A percentile compares a stretch with the other conserved stretches of the same genome.
These are phyloP conservation scores for Pythium volutum DNA, from an alignment of 352 stramenopile species.

Conservation along the genomic window DNA sequence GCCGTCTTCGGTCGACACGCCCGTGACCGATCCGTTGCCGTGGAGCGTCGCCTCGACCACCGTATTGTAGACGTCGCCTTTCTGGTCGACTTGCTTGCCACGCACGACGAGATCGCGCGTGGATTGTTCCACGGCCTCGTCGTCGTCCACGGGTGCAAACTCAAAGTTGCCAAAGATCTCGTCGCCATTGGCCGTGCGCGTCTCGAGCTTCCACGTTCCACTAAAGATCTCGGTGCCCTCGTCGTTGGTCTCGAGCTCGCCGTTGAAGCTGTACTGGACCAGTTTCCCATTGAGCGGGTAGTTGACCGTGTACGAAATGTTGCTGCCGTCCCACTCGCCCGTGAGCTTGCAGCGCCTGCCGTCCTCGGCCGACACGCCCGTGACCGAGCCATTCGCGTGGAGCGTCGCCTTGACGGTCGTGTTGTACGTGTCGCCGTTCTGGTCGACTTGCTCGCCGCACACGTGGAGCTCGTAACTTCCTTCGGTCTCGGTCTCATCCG, in stretches of 20 bases:
- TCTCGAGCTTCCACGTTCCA: background rate
- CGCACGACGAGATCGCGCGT: too few species aligned
- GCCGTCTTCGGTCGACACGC: constrained; percentile 4
- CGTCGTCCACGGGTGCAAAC: too few species aligned
- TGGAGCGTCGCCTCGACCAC: constrained; percentile 2
- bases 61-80: constrained; percentile 5
- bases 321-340: background rate
- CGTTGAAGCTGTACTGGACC: constrained; percentile 6
- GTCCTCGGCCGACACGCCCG: constrained; percentile 1
- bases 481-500: too few species aligned
- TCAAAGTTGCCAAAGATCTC: background rate
- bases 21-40: constrained; percentile 3
- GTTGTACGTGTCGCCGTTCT: background rate
- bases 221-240: constrained; percentile 2
- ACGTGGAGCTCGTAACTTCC: constrained; percentile 4
- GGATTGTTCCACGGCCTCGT: too few species aligned
- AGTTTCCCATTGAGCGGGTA: background rate
- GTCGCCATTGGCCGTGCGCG: background rate
- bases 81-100: constrained; percentile 8
- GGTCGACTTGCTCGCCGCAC: constrained; percentile 4
- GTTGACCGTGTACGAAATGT: constrained; percentile 7
- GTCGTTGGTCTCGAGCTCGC: background rate
- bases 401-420: constrained; percentile 4
- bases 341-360: constrained; percentile 5
- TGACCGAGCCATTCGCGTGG: constrained; percentile 3